Evolutionary conservation across 495 filamentous ascomycete species (phyloP).

Genomic region (Aspergillus taichungensis): DNA sequence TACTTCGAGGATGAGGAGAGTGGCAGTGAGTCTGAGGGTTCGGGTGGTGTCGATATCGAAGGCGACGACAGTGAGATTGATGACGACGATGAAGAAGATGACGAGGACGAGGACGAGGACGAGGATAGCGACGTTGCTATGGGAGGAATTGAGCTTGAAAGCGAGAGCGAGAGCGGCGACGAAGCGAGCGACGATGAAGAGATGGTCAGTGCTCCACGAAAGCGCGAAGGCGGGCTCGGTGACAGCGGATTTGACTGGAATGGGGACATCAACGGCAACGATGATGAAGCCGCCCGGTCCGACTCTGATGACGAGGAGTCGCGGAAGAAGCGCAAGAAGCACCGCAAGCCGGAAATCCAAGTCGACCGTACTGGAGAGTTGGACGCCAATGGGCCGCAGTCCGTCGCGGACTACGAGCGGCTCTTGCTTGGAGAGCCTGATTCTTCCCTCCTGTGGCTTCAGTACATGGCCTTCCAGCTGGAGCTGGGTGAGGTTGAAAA

Average conservation of each 20-base stretch:
- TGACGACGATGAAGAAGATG: conserved; percentile 31
- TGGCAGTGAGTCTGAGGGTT: conserved; percentile 32
- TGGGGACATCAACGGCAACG: conserved; percentile 45
- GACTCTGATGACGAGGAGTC: conserved; percentile 42
- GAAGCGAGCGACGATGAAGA: conserved; percentile 32
- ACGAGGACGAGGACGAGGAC: conserved; percentile 30
- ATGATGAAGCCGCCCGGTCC: conserved; percentile 29
- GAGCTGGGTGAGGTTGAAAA: conserved; percentile 78
- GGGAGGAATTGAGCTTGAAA: conserved; percentile 46
- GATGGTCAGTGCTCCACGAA: conserved; percentile 17
- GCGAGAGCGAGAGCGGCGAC: conserved; percentile 37
- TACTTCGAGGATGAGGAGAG: conserved; percentile 66
- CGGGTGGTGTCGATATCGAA: conserved; percentile 34
- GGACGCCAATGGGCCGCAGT: conserved; percentile 83
- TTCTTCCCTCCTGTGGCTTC: conserved; percentile 80
- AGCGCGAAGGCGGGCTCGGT: conserved; percentile 50
- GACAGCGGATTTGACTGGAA: conserved; percentile 84
- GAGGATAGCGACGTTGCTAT: conserved; percentile 39
- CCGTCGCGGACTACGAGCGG: conserved; percentile 83
- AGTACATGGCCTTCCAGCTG: conserved; percentile 96
- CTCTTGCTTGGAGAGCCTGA: conserved; percentile 86
- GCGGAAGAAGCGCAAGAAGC: conserved; percentile 68
- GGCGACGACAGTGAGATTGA: conserved; percentile 40
- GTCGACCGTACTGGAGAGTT: conserved; percentile 84
- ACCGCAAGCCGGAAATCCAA: conserved; percentile 68